A percentile compares a stretch with the other conserved stretches of the same genome.
These are phyloP conservation scores for Rhizophora apiculata DNA, from an alignment of 345 rosid species.

Conservation along the genomic window DNA sequence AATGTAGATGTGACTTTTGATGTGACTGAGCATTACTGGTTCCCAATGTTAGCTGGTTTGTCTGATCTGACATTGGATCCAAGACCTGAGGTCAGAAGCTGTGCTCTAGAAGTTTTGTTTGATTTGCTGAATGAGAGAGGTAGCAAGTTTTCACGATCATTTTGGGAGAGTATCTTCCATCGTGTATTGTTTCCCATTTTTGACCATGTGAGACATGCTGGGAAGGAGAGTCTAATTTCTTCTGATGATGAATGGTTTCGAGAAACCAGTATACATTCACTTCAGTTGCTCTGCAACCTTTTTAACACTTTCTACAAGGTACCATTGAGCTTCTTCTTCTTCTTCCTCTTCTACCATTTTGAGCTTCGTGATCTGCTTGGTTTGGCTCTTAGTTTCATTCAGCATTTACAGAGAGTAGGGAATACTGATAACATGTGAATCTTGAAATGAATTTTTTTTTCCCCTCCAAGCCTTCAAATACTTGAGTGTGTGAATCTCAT, in stretches of 20 bases:
- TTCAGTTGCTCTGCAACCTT: conserved; percentile 88
- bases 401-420: no score
- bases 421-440: no score
- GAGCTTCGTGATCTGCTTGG: no score
- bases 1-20: conserved; percentile 56
- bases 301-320: conserved; percentile 79
- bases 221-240: conserved; percentile 64
- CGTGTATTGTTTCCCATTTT: conserved; percentile 90
- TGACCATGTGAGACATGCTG: conserved; percentile 87
- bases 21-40: conserved; percentile 91
- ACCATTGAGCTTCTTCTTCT: conserved; percentile 6
- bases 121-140: conserved; percentile 94
- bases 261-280: conserved; percentile 88
- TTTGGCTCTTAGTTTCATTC: no score
- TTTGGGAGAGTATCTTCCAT: conserved; percentile 94
- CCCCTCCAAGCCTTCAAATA: background rate
- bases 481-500: no score
- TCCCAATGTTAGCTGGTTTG: conserved; percentile 90
- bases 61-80: conserved; percentile 86
- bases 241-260: conserved; percentile 79
- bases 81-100: conserved; percentile 80
- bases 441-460: background rate
- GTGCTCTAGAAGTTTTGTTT: conserved; percentile 88
- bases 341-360: no score
- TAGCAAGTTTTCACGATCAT: conserved; percentile 70